Conservation (phyloP, 805 yeast genomes). For the Yarrowia divulgata region DNA sequence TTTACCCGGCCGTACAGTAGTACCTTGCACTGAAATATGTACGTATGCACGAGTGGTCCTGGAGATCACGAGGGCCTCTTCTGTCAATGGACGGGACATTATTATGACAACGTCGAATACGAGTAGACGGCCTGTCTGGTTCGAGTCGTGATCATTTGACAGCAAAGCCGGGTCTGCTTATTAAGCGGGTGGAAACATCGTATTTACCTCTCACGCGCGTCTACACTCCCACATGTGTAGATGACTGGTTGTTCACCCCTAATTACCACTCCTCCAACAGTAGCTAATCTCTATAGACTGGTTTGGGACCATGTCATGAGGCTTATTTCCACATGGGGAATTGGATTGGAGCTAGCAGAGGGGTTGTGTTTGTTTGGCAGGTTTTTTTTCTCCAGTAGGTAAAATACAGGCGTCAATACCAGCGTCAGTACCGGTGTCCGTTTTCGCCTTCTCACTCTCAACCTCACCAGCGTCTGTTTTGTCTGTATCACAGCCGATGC, state of each 20-base stretch:
- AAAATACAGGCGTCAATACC: no score
- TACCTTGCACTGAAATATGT: no score
- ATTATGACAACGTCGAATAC: no score
- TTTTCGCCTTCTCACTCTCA: not conserved
- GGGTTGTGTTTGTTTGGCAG: not conserved
- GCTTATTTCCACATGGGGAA: conserved; percentile 25
- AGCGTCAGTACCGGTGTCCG: no score
- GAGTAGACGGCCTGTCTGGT: no score
- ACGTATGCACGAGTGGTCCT: no score
- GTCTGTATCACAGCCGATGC: not conserved
- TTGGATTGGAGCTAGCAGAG: not conserved
- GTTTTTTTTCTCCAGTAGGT: not conserved
- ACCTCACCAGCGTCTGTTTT: not conserved
- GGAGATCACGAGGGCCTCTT: no score
- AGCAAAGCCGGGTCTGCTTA: no score
- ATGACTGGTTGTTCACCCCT: not conserved
- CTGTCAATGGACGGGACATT: no score
- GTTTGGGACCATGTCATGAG: conserved; percentile 32
- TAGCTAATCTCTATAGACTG: conserved; percentile 2
- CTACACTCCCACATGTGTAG: not conserved
- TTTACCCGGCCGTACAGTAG: no score
- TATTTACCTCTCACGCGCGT: not conserved
- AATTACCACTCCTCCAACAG: not conserved
- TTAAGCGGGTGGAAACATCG: no score
- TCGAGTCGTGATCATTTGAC: no score